Evolutionary conservation across 192 early-diverging fungal species (phyloP), one percentile per base, ranked within the genome.

Genomic region (Lobulomyces angularis): DNA sequence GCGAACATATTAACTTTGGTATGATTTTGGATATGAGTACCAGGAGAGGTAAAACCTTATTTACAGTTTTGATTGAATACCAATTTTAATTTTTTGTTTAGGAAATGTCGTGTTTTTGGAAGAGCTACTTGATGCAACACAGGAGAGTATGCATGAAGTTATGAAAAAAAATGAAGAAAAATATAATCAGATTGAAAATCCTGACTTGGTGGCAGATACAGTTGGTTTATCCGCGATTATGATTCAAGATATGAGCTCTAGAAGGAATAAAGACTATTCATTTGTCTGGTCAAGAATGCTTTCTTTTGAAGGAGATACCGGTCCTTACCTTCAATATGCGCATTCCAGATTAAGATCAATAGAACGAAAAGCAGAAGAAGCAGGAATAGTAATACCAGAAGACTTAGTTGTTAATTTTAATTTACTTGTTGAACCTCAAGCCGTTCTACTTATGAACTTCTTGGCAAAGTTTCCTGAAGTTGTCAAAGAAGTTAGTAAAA

Each of bases 241-340:
- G 67, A 69, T 90, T 36, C 87, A 93, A 59, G 91, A 97, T 59
- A 84, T 91, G 64, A 57, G 78, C 17, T 83, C 90, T 22, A 79
- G 71, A 50, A 84, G 95, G 46, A 71, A 86, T 65, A 88, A 87
- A 65, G 90, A 94, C 72, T 98, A 98, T 51, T 79, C 77, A 24
- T 92, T 98, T 55, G 74, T 88, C 58, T 86, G 82, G 77, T 68
- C 70, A 47, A 78, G 86, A 45, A 92, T 97, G 80, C 80, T 91
- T 53, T 72, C 78, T 45, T 92, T 93, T 52, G 90, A 97, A 59
- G 95, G 95, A 52, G 88, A 93, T 64, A 98, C 95, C 24, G 95
- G 92, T n/a, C 94, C 94, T 16, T 97, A 97, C 66, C 66, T 97
- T 20, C 92, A 95, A n/a, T 98, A 93, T 57, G 83, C 92, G n/a